Evolutionary conservation across 495 filamentous ascomycete genomes (phyloP), one percentile per base, ranked within the genome.

Genomic region (Annulohypoxylon bovei): DNA sequence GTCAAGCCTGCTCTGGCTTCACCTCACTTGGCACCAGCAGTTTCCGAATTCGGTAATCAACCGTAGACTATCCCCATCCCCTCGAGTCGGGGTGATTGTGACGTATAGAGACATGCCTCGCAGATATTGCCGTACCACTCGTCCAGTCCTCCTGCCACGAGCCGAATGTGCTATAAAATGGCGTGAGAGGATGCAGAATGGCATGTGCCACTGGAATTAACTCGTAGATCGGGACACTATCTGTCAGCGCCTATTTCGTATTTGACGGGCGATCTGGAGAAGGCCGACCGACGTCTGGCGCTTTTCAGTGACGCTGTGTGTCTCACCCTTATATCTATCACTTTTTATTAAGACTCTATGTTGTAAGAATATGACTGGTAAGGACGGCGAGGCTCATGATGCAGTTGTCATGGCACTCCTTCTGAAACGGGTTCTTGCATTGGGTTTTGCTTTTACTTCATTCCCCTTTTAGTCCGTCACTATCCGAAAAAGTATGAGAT

Each of bases 391-490:
- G 12, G 30, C 37, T 23, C 7, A 50, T 27, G 23, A 28, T 6
- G 42, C 44, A 20, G 47, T 56, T 55, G 37, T 54, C 39, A 64
- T 39, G 49, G 56, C 32, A 50, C 44, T 28, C 47, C 16, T 27
- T 16, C 28, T 44, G 23, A 14, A 44, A 18, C 58, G 65, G 65
- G 23, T 37, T 62, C 58, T 49, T 50, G 58, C 65, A 68, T 68
- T 33, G 22, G 11, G 30, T 32, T 25, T 58, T 23, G 22, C 54
- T 50, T 50, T 52, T 32, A 27, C 25, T 61, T 20, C 49, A 18
- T 49, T 16, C 1, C 5, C 25, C 0, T 14, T 32, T 61, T 37
- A 3, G 18, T 25, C n/a, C 8, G 20, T 23, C 8, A 12, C 20
- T 4, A 25, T 23, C 11, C 23, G 4, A 11, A 25, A 47, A 47